phyloP scores from a whole-genome alignment of 352 stramenopile genomes.

The Blastocystis sp. region DNA sequence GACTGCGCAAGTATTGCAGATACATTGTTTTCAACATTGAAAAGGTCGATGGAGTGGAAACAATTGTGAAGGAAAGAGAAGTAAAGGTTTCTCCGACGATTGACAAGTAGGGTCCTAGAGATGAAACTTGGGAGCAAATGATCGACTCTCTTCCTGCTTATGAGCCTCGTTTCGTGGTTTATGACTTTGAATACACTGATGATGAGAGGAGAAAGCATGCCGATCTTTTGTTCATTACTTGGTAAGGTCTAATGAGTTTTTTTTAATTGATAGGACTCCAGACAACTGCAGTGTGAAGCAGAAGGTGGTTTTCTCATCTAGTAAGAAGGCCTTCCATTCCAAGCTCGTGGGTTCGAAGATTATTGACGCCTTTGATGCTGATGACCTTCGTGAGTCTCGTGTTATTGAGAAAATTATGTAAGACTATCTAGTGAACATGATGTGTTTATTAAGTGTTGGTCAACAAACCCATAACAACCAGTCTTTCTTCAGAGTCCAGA shows the following conservation, averaged over 20 bases:
- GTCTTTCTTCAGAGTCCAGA: conserved; percentile 78
- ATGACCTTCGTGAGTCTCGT: conserved; percentile 49
- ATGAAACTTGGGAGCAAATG: conserved; percentile 66
- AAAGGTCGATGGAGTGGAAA: conserved; percentile 51
- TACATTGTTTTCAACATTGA: conserved; percentile 68
- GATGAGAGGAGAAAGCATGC: conserved; percentile 49
- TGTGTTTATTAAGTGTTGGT: neutral
- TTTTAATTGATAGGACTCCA: conserved; percentile 36
- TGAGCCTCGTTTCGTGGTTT: conserved; percentile 66
- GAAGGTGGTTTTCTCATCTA: conserved; percentile 66
- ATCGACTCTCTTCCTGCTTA: conserved; percentile 59
- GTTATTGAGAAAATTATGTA: conserved; percentile 60
- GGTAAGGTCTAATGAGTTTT: neutral
- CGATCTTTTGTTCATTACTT: conserved; percentile 64
- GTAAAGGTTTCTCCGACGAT: neutral
- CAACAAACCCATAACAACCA: conserved; percentile 68
- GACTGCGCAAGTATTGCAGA: conserved; percentile 65
- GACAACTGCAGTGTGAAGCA: conserved; percentile 67
- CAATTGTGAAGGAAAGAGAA: conserved; percentile 61
- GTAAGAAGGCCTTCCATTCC: conserved; percentile 54
- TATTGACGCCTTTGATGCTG: conserved; percentile 59
- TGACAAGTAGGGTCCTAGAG: conserved; percentile 42
- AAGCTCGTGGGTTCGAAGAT: conserved; percentile 53
- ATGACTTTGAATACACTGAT: conserved; percentile 60
- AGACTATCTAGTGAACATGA: neutral